Percentiles rank a stretch among this genome's conserved stretches.
These are phyloP conservation scores for Aureobasidium namibiae DNA, from an alignment of 2,329 filamentous ascomycete genomes.

Conservation along the genomic window DNA sequence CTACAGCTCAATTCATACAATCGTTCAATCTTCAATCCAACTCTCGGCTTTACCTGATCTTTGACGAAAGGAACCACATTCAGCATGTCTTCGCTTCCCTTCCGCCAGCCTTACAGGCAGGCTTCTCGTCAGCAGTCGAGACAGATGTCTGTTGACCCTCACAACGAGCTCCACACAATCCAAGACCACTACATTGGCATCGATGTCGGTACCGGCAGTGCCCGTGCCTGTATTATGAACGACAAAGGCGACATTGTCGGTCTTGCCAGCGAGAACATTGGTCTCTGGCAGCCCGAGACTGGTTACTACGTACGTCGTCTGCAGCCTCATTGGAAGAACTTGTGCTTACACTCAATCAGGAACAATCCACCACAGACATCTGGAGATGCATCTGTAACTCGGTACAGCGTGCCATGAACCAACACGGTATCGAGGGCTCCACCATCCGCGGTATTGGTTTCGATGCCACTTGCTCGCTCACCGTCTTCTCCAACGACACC, in stretches of 20 bases:
- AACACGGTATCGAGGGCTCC: conserved; percentile 68
- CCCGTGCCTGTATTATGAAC: conserved; percentile 92
- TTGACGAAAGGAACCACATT: neutral
- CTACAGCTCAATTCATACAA: neutral
- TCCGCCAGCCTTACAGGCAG: conserved; percentile 24
- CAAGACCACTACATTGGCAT: conserved; percentile 69
- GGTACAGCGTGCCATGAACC: conserved; percentile 71
- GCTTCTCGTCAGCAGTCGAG: conserved; percentile 33
- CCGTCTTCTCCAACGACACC: conserved; percentile 81
- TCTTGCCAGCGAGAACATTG: conserved; percentile 45
- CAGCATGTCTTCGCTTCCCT: conserved; percentile 16
- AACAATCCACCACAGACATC: conserved; percentile 97
- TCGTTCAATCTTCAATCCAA: neutral
- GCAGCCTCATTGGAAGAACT: neutral
- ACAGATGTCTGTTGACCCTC: conserved; percentile 42
- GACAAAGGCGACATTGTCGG: conserved; percentile 76
- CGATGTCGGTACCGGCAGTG: conserved; percentile 93
- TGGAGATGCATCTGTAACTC: conserved; percentile 91
- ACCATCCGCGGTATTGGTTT: conserved; percentile 88
- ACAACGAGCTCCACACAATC: conserved; percentile 50
- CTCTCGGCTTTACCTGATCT: neutral
- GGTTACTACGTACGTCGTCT: conserved; percentile 43
- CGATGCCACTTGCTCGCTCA: conserved; percentile 95
- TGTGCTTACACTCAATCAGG: conserved; percentile 39
- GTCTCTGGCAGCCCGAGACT: conserved; percentile 45